Evolutionary conservation across 768 basidiomycete genomes (phyloP).

Genomic region (Agrocybe chaxingu): DNA sequence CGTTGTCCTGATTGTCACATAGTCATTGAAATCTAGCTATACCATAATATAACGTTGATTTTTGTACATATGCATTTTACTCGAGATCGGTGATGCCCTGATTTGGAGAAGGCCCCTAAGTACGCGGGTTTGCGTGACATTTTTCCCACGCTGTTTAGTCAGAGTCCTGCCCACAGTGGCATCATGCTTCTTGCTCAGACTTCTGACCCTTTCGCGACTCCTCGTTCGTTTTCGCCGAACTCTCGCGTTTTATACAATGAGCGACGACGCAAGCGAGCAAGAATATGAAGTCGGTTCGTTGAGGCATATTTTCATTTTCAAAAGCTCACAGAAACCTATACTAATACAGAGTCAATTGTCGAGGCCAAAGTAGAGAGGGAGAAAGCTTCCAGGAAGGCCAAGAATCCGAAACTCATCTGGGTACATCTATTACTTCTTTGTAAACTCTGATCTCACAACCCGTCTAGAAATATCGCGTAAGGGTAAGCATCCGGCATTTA

Average conservation of each 20-base stretch:
- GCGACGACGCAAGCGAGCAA: conserved; percentile 31
- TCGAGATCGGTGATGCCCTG: no score
- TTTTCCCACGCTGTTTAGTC: conserved; percentile 1
- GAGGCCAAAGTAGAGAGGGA: conserved; percentile 47
- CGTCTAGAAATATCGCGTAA: conserved; percentile 53
- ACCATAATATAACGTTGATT: neutral
- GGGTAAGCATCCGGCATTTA: conserved; percentile 36
- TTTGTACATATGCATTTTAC: no score
- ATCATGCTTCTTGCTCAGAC: neutral
- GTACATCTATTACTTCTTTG: conserved; percentile 28
- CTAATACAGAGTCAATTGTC: conserved; percentile 45
- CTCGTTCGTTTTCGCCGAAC: neutral
- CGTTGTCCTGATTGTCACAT: neutral
- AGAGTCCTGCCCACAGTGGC: neutral
- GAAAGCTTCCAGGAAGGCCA: conserved; percentile 23
- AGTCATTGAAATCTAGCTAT: neutral
- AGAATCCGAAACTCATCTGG: conserved; percentile 47
- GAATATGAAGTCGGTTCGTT: conserved; percentile 71
- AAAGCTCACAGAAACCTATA: no score
- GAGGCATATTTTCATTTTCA: no score
- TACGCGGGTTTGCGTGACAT: neutral
- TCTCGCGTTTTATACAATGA: conserved; percentile 11
- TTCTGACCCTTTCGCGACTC: neutral
- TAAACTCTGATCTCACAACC: conserved; percentile 4
- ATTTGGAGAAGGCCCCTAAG: no score